Percentiles rank a stretch among this genome's conserved stretches.
These are phyloP conservation scores for Phyllosticta citriasiana DNA, from an alignment of 2,329 filamentous ascomycete genomes.

Conservation along the genomic window DNA sequence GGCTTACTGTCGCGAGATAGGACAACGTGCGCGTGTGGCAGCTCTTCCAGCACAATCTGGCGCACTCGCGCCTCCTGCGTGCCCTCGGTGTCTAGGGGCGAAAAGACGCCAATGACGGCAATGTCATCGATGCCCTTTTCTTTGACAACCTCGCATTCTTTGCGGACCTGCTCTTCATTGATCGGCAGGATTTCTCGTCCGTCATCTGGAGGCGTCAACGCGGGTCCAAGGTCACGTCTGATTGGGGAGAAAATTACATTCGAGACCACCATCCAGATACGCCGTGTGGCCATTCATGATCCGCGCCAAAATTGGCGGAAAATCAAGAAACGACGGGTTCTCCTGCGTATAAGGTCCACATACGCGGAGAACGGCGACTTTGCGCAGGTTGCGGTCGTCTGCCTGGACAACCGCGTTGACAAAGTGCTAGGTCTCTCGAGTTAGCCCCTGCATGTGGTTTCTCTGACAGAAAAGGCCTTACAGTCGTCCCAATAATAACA, in stretches of 20 bases:
- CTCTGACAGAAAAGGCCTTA: not conserved
- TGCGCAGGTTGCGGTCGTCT: constrained; percentile 38
- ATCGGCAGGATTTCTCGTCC: constrained; percentile 35
- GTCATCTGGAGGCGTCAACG: constrained; percentile 29
- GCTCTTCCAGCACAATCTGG: constrained; percentile 22
- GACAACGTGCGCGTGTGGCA: not conserved
- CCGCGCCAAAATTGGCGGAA: constrained; percentile 40
- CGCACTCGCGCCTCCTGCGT: constrained; percentile 33
- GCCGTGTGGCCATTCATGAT: constrained; percentile 33
- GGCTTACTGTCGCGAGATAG: not conserved
- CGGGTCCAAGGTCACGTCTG: constrained; percentile 24
- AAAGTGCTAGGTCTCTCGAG: constrained; percentile 34
- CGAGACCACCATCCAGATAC: constrained; percentile 31
- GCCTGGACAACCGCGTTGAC: constrained; percentile 49
- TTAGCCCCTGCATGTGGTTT: too few species aligned
- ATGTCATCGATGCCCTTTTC: constrained; percentile 29
- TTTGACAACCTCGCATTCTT: constrained; percentile 25
- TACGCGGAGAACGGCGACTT: constrained; percentile 45
- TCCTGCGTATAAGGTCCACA: constrained; percentile 45
- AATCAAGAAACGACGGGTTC: constrained; percentile 43
- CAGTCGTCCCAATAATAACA: constrained; percentile 30
- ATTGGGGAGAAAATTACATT: not conserved
- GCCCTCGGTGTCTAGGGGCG: constrained; percentile 35
- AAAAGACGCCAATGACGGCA: constrained; percentile 38
- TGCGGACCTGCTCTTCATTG: constrained; percentile 29